Base-by-base conservation (phyloP, 176 grass and related monocot genomes). In the Lolium multiflorum region DNA sequence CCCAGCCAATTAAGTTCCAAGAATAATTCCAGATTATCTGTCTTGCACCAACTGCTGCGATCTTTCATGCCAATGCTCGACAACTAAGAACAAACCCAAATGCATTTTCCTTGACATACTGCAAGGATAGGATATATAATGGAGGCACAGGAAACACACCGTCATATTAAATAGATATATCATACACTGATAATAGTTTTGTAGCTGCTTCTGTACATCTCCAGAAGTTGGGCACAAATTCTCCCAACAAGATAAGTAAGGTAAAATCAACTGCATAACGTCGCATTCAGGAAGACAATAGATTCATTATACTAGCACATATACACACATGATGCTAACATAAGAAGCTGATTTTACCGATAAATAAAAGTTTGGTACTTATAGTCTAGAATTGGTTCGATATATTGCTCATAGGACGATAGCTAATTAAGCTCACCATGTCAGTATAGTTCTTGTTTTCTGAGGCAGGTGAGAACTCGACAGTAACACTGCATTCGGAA, bases 371-470 rank as follows among this genome's bases (percentile, higher is more conserved):
- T 12, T 20, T 16, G 9, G 55, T 56, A 83, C n/a, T 38, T 82
- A 26, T 10, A 16, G 0, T 35, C 37, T 43, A 71, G 0, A 2
- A 81, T 67, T 3, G 25, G 25, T 47, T 67, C 2, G 17, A 8
- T 65, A 67, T 8, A 81, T 74, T 83, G 54, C 38, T 48, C 54
- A 74, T 5, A 48, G 39, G 69, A 48, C 47, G 21, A 46, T 47
- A 74, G 43, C 1, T n/a, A n/a, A n/a, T n/a, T 43, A 84, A 64
- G 37, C 67, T 43, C 26, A 78, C 44, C 59, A 81, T 63, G 78
- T 85, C 26, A 90, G 41, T 7, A 26, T 37, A 63, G 68, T 86
- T 82, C 44, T 31, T 86, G 28, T 52, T 57, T 59, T 77, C 46
- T n/a, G 11, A 80, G 9, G 71, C 15, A 58, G 75, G 70, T 77